phyloP scores from a whole-genome alignment of 2,329 filamentous ascomycete species.

The Aspergillaceae sp. region DNA sequence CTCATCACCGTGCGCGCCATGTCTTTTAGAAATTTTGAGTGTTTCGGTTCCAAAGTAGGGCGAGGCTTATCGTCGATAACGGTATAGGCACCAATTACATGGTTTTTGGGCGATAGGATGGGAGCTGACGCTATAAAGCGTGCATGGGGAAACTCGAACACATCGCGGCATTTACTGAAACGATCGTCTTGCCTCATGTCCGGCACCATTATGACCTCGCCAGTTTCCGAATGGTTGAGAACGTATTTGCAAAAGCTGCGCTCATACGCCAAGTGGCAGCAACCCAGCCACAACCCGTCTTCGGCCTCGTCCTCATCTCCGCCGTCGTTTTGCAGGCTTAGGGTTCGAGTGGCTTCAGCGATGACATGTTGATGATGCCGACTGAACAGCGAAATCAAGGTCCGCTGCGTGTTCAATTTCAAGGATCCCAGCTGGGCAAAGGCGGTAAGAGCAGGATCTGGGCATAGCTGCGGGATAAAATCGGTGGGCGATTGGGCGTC shows the following conservation, averaged over 20 bases:
- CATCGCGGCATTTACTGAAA: conserved; percentile 24
- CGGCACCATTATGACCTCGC: conserved; percentile 14
- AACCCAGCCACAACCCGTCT: conserved; percentile 9
- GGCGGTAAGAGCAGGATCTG: conserved; percentile 15
- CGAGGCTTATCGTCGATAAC: conserved; percentile 49
- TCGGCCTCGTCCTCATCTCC: not conserved
- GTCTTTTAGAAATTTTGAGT: conserved; percentile 29
- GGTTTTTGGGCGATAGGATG: conserved; percentile 46
- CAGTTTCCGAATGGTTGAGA: conserved; percentile 1
- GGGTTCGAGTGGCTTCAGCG: conserved; percentile 17
- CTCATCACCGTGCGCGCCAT: conserved; percentile 48
- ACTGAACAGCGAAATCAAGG: conserved; percentile 22
- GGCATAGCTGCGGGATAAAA: conserved; percentile 3
- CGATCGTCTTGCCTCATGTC: conserved; percentile 24
- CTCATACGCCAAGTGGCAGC: conserved; percentile 8
- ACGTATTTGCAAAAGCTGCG: conserved; percentile 8
- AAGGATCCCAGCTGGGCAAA: conserved; percentile 21
- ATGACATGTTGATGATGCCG: conserved; percentile 16
- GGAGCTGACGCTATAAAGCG: conserved; percentile 49
- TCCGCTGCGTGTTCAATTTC: conserved; percentile 13
- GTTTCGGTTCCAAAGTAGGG: conserved; percentile 33
- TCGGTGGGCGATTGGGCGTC: not conserved
- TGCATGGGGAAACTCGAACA: conserved; percentile 18
- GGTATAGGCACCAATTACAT: conserved; percentile 50
- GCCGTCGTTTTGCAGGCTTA: conserved; percentile 8